A percentile compares a stretch with the other conserved stretches of the same genome.
Conservation (phyloP, 805 yeast genomes). For the Ogataea ganodermae region DNA sequence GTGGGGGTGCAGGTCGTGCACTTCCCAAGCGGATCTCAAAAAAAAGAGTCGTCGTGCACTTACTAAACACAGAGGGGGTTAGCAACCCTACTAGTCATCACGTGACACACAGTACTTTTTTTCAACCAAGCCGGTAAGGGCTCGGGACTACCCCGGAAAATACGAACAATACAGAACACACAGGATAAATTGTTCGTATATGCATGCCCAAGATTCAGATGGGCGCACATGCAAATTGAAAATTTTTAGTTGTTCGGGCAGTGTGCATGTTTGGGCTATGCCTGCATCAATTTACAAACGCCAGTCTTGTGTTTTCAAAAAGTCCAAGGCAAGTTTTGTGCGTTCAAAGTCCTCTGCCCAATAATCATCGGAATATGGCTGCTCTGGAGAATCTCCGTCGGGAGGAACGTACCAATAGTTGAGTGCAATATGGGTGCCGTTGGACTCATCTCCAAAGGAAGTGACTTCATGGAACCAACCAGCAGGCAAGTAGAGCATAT, state of each 20-base stretch:
- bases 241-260: no score
- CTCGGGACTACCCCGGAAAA: background rate
- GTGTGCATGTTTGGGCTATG: background rate
- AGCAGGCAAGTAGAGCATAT: conserved; percentile 69
- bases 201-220: conserved; percentile 1
- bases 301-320: conserved; percentile 9
- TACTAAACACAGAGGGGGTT: conserved; percentile 2
- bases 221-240: no score
- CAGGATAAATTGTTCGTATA: background rate
- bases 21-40: background rate
- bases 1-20: conserved; percentile 3
- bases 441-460: conserved; percentile 48
- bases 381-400: conserved; percentile 32
- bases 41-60: conserved; percentile 13
- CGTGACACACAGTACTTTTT: conserved; percentile 5
- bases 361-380: conserved; percentile 49
- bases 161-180: background rate
- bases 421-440: conserved; percentile 56
- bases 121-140: background rate
- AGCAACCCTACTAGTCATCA: background rate
- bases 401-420: conserved; percentile 82
- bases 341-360: conserved; percentile 56
- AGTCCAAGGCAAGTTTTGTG: conserved; percentile 39
- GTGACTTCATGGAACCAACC: conserved; percentile 87
- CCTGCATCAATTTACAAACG: background rate